phyloP scores from a whole-genome alignment of 1,284 basidiomycete species.

The Cryptococcus sp. region DNA sequence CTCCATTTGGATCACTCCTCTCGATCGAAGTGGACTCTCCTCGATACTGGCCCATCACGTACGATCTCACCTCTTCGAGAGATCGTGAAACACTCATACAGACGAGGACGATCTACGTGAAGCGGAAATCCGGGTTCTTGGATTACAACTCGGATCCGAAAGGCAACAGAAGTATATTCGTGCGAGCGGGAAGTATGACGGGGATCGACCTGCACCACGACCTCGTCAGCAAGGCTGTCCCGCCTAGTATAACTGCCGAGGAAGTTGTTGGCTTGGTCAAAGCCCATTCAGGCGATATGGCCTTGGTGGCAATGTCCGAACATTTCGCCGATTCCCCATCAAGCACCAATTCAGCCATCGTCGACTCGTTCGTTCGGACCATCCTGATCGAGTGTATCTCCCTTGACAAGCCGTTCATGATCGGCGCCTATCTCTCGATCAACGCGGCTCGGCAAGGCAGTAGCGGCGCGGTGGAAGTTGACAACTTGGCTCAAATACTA shows the following conservation, averaged over 20 bases:
- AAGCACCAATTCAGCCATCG: conserved; percentile 56
- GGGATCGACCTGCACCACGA: conserved; percentile 72
- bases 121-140: conserved; percentile 86
- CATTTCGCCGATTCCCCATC: conserved; percentile 62
- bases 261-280: conserved; percentile 79
- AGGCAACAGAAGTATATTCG: conserved; percentile 85
- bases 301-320: conserved; percentile 74
- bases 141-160: conserved; percentile 91
- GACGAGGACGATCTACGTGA: conserved; percentile 83
- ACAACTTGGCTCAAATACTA: conserved; percentile 27
- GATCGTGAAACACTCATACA: conserved; percentile 70
- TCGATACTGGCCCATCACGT: conserved; percentile 88
- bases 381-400: conserved; percentile 82
- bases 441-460: conserved; percentile 11
- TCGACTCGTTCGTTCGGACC: conserved; percentile 68
- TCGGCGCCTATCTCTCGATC: conserved; percentile 72
- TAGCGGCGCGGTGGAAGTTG: conserved; percentile 13
- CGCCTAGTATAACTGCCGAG: conserved; percentile 63
- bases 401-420: conserved; percentile 78
- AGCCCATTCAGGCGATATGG: conserved; percentile 75
- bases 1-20: conserved; percentile 75
- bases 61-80: conserved; percentile 67
- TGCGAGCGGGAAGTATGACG: conserved; percentile 73
- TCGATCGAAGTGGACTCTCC: conserved; percentile 85
- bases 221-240: conserved; percentile 68